Percentiles rank a stretch among this genome's conserved stretches.
These are phyloP conservation scores for Aspergillus coremiiformis DNA, from an alignment of 495 filamentous ascomycete species.

Conservation along the genomic window DNA sequence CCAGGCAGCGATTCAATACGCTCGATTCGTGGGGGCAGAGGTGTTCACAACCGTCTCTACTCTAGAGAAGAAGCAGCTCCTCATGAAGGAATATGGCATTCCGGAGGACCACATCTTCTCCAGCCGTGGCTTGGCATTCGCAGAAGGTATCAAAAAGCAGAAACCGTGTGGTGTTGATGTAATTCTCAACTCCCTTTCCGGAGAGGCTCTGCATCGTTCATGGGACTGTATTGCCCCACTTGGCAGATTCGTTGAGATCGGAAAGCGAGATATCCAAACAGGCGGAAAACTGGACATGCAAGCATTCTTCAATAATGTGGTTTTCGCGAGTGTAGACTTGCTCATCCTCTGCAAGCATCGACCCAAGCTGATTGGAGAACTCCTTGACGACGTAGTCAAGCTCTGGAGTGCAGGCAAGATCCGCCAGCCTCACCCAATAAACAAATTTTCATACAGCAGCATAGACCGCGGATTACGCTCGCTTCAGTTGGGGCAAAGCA, in stretches of 20 bases:
- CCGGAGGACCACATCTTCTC: conserved; percentile 40
- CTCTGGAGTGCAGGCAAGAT: conserved; percentile 23
- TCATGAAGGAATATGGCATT: conserved; percentile 29
- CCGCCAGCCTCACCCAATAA: conserved; percentile 31
- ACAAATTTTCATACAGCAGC: conserved; percentile 31
- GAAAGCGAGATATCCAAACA: conserved; percentile 14
- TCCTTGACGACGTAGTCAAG: conserved; percentile 21
- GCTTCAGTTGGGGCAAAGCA: conserved; percentile 37
- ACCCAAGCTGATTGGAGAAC: conserved; percentile 27
- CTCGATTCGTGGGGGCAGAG: conserved; percentile 2
- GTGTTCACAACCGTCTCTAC: conserved; percentile 41
- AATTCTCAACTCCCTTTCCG: conserved; percentile 47
- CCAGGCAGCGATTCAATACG: conserved; percentile 10
- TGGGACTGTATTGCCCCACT: conserved; percentile 50
- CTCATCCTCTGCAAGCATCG: conserved; percentile 23
- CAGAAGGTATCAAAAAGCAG: background rate
- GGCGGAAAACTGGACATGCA: conserved; percentile 30
- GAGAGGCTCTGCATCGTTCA: conserved; percentile 39
- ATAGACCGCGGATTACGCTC: conserved; percentile 44
- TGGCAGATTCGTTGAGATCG: conserved; percentile 46
- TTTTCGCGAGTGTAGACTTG: conserved; percentile 27
- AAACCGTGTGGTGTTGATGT: conserved; percentile 48
- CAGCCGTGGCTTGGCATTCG: conserved; percentile 14
- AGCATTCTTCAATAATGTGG: conserved; percentile 37
- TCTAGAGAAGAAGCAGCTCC: conserved; percentile 29